These are phyloP conservation scores for Tremella mesenterica DNA, from an alignment of 768 basidiomycete genomes.

Conservation along the genomic window DNA sequence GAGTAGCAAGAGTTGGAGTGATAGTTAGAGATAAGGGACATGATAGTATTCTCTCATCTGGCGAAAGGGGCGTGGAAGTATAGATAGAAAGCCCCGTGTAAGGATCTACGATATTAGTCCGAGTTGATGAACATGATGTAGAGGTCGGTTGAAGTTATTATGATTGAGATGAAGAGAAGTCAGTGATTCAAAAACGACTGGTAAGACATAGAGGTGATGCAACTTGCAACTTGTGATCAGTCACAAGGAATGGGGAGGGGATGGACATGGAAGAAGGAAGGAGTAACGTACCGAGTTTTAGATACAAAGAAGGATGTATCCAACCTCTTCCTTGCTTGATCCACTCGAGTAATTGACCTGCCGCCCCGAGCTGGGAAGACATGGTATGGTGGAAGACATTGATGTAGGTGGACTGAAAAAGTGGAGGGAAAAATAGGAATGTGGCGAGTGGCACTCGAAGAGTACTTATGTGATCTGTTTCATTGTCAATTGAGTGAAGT, in stretches of 20 bases:
- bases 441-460: too few species aligned
- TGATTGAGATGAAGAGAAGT: background rate
- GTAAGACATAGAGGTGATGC: background rate
- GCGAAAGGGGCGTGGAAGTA: slow-evolving; percentile 13
- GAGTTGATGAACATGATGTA: background rate
- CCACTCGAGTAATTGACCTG: background rate
- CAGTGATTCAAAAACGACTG: background rate
- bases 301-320: slow-evolving; percentile 3
- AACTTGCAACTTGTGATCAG: too few species aligned
- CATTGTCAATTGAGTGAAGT: too few species aligned
- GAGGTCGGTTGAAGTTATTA: too few species aligned
- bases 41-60: slow-evolving; percentile 30
- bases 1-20: slow-evolving; percentile 31
- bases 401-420: too few species aligned
- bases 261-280: background rate
- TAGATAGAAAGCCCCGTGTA: slow-evolving; percentile 34
- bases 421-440: too few species aligned
- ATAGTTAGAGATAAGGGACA: slow-evolving; percentile 43
- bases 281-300: slow-evolving; percentile 2
- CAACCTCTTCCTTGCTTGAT: background rate
- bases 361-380: background rate
- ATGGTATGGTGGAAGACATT: too few species aligned
- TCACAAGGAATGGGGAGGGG: too few species aligned
- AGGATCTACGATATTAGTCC: slow-evolving; percentile 16
- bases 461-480: too few species aligned